phyloP scores from a whole-genome alignment of 441 rosid genomes.

The Iberis amara region DNA sequence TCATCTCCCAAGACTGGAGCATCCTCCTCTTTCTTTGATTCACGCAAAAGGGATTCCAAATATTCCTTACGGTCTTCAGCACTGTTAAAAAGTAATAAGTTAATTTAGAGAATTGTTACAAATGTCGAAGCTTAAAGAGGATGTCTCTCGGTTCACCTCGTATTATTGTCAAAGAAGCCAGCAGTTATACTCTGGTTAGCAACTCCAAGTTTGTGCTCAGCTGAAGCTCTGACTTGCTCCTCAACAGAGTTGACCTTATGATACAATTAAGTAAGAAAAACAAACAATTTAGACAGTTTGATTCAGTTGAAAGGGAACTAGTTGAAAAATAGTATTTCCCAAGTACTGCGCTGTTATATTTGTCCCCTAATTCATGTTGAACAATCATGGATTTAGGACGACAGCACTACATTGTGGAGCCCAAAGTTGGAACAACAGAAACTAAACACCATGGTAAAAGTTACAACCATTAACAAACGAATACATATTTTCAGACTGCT shows the following conservation, averaged over 20 bases:
- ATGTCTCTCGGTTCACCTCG: slow-evolving; percentile 49
- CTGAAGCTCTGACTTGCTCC: slow-evolving; percentile 95
- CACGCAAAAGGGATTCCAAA: slow-evolving; percentile 80
- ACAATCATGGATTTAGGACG: slow-evolving; percentile 11
- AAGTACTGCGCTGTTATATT: background rate
- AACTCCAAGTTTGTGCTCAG: slow-evolving; percentile 96
- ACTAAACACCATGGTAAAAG: background rate
- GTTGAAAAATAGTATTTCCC: background rate
- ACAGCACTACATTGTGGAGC: background rate
- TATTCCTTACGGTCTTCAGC: slow-evolving; percentile 96
- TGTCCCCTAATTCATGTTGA: slow-evolving; percentile 5
- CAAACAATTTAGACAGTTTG: slow-evolving; percentile 6
- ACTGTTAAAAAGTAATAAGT: slow-evolving; percentile 39
- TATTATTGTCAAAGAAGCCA: slow-evolving; percentile 91
- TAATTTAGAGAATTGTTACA: slow-evolving; percentile 18
- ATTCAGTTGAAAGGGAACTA: slow-evolving; percentile 1
- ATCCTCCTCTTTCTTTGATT: slow-evolving; percentile 90
- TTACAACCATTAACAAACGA: background rate
- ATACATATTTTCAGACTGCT: slow-evolving; percentile 4
- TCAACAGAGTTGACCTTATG: slow-evolving; percentile 83
- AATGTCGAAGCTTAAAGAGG: slow-evolving; percentile 16
- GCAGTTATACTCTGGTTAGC: slow-evolving; percentile 99
- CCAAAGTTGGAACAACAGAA: slow-evolving; percentile 7
- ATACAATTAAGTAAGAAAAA: slow-evolving; percentile 28
- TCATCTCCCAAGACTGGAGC: slow-evolving; percentile 87